Evolutionary conservation across 2,329 filamentous ascomycete species (phyloP), one percentile per base, ranked within the genome.

Genomic region (Scytalidium sp.): DNA sequence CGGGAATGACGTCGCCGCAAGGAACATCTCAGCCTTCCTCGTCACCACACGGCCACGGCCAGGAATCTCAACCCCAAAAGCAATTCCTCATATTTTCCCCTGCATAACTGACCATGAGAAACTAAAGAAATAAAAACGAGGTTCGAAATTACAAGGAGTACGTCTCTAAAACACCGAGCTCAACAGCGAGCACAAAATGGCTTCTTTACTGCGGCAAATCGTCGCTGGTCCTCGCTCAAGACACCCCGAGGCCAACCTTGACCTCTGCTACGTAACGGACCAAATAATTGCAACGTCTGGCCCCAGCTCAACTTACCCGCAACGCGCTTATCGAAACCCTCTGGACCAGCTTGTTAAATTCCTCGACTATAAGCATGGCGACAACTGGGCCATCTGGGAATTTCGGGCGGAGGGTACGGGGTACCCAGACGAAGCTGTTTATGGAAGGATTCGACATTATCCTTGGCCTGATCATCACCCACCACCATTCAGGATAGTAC

Each of bases 381-480:
- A 83, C 21, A 75, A 94, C 55, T 99, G 94, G 94, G 84, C 87
- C 3, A 96, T 99, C 62, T 99, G 93, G 90, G 94, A 99, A 71
- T 99, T 99, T 61, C 85, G 94, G 42, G 94, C 91, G 29, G 94
- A 99, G 67, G 94, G 94, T 4, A 97, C 94, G 0, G 94, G 94
- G 1, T 99, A 99, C 63, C 91, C 91, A 0, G 94, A 99, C 64
- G 81, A 84, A 17, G 88, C 92, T 50, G 93, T 99, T 1, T 90
- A 96, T 66, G 79, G 83, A 27, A 80, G 92, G 3, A 85, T 97
- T 56, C 82, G 87, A 56, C 94, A 99, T 70, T 97, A 92, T 63
- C 94, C 94, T 1, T 99, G 90, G 84, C 94, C 94, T 0, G 94
- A 99, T 66, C 94, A 99, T 65, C 94, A 99, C 66, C 94, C 94